phyloP scores from a whole-genome alignment of 2,329 filamentous ascomycete genomes.

The Stagonosporopsis cucurbitacearum region DNA sequence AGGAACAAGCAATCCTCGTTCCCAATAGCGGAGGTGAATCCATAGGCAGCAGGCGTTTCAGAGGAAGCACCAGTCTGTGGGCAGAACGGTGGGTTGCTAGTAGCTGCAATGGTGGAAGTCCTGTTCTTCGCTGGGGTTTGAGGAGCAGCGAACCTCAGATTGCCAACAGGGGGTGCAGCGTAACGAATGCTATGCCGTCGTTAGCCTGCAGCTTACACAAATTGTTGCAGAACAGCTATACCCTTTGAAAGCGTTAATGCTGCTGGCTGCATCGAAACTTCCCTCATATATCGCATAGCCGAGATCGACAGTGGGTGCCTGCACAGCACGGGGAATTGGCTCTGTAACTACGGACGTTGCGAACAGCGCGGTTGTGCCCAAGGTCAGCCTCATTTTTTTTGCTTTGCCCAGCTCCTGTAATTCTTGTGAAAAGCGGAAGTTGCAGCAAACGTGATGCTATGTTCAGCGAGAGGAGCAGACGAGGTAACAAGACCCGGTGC shows the following conservation, averaged over 20 bases:
- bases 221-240: not conserved
- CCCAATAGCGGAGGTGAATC: constrained; percentile 39
- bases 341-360: constrained; percentile 25
- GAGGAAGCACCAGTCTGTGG: constrained; percentile 42
- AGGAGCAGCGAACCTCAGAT: constrained; percentile 61
- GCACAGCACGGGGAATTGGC: constrained; percentile 30
- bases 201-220: constrained; percentile 13
- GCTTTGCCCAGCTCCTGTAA: constrained; percentile 12
- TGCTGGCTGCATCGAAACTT: constrained; percentile 29
- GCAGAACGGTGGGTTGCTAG: constrained; percentile 51
- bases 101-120: constrained; percentile 50
- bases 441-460: constrained; percentile 13
- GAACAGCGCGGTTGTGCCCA: constrained; percentile 26
- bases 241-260: constrained; percentile 45
- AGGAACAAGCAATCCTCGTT: constrained; percentile 52
- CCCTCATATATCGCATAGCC: constrained; percentile 44
- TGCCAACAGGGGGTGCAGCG: constrained; percentile 58
- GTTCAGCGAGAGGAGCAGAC: constrained; percentile 17
- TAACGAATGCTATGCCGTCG: constrained; percentile 53
- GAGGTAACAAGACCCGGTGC: constrained; percentile 20
- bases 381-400: constrained; percentile 25
- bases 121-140: constrained; percentile 52
- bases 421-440: not conserved
- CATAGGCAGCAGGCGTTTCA: constrained; percentile 37
- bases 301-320: constrained; percentile 39